A percentile compares a stretch with the other conserved stretches of the same genome.
Evolutionary conservation across 768 basidiomycete genomes (phyloP).

Genomic region (Serendipita indica): DNA sequence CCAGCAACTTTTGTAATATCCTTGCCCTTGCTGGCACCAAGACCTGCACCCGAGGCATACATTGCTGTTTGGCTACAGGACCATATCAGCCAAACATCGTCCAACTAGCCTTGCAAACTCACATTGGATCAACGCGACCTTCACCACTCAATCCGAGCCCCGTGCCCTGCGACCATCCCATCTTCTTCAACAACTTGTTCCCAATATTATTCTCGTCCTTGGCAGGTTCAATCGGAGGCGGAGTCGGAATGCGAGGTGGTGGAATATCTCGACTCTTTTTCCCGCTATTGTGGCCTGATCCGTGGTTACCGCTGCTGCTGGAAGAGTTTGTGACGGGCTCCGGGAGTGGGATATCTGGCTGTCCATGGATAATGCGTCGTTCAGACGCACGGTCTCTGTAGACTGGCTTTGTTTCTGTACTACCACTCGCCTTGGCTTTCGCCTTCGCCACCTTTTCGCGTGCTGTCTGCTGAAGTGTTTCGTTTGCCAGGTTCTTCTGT

Average conservation of each 20-base stretch:
- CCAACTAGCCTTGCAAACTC: slow-evolving; percentile 21
- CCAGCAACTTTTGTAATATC: slow-evolving; percentile 53
- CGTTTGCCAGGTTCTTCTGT: slow-evolving; percentile 78
- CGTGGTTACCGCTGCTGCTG: neutral
- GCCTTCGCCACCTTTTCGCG: slow-evolving; percentile 40
- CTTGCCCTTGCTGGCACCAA: slow-evolving; percentile 86
- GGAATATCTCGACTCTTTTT: slow-evolving; percentile 45
- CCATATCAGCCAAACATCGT: slow-evolving; percentile 1
- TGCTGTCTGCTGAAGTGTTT: slow-evolving; percentile 55
- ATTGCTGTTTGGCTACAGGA: slow-evolving; percentile 57
- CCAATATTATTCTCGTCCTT: slow-evolving; percentile 79
- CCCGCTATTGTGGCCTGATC: neutral
- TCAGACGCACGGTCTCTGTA: slow-evolving; percentile 94
- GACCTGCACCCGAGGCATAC: slow-evolving; percentile 74
- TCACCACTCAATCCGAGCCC: slow-evolving; percentile 73
- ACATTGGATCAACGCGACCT: slow-evolving; percentile 82
- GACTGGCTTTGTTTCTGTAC: slow-evolving; percentile 17
- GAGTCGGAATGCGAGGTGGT: slow-evolving; percentile 44
- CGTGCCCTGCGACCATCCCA: slow-evolving; percentile 91
- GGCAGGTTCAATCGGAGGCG: slow-evolving; percentile 50
- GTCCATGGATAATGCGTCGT: slow-evolving; percentile 78
- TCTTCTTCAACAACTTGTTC: slow-evolving; percentile 87
- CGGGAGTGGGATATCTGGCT: slow-evolving; percentile 68
- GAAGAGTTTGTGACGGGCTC: slow-evolving; percentile 20
- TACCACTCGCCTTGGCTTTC: slow-evolving; percentile 28